Conservation (phyloP, 1,284 basidiomycete species). For the Kalmanozyma brasiliensis region DNA sequence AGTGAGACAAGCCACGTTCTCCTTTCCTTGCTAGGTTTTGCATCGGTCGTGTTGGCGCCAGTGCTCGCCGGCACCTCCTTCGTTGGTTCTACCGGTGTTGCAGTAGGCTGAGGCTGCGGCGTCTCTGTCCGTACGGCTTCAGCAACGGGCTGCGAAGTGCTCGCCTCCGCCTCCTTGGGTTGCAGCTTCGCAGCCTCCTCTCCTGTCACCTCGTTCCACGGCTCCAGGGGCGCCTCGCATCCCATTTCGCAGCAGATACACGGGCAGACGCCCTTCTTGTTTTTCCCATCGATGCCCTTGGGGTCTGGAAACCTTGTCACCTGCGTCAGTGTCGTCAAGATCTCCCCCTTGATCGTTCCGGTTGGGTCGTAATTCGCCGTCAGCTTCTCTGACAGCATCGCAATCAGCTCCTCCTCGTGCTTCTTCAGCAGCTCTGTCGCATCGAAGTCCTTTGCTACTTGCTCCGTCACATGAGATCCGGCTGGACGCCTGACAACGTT, state of each 20-base stretch:
- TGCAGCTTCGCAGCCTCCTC: too few species aligned
- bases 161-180: too few species aligned
- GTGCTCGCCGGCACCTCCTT: too few species aligned
- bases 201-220: background rate
- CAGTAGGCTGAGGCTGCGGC: background rate
- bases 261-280: conserved; percentile 14
- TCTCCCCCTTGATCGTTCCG: conserved; percentile 22
- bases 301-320: conserved; percentile 36
- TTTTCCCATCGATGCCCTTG: conserved; percentile 3
- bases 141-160: too few species aligned
- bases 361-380: conserved; percentile 32
- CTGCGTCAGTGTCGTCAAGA: conserved; percentile 21
- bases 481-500: background rate
- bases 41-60: too few species aligned
- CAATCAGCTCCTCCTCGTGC: conserved; percentile 19
- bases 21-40: too few species aligned
- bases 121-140: too few species aligned
- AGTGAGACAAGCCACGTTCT: too few species aligned
- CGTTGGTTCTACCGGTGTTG: too few species aligned
- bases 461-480: too few species aligned
- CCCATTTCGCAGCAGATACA: conserved; percentile 40
- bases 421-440: background rate
- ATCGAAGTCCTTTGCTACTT: background rate
- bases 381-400: conserved; percentile 5
- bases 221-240: conserved; percentile 10